Evolutionary conservation across 306 rosid species (phyloP), one percentile per base, ranked within the genome.

Genomic region (Vigna reflexopilosa): DNA sequence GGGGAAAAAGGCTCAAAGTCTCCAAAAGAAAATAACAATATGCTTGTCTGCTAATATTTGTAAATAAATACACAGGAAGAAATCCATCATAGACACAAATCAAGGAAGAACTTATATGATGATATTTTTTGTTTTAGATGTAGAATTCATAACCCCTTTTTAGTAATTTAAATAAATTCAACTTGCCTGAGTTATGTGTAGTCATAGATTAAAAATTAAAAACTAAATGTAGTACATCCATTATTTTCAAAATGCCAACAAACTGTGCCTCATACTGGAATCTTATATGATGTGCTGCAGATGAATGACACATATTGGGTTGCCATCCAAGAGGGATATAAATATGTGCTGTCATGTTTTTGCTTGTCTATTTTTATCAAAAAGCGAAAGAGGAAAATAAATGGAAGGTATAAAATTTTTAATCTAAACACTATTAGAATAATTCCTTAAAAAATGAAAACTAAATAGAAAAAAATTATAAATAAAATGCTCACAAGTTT

Each of bases 1-100:
- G 11, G 10, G 45, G 3, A 9, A 42, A 8, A 42, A 8, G 10
- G 13, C 13, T 9, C 3, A 42, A 42, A 40, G 45, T 8, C 45
- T 40, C 62, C 71, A 6, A 75, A 74, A 47, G 20, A 75, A 75
- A 62, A 17, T 30, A 63, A 76, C 14, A 14, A 64, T 24, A 38
- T 20, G 16, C 22, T 70, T 78, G 36, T 70, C 77, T 44, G 71
- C 77, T 13, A 48, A 30, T n/a, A 34, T 62, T 16, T 62, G 17
- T 32, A 76, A 49, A 69, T 20, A 57, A 12, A 69, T 70, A 13
- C 9, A 54, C 28, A 44, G 55, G 45, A 24, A 17, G 51, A 47
- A 57, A 59, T 32, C 51, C 28, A 77, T 17, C 62, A 57, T 15
- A 45, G 42, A 45, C 34, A 77, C 68, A 28, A 30, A 69, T 69